These are phyloP conservation scores for Porcisia deanei DNA, from an alignment of 208 protist species.

Conservation along the genomic window DNA sequence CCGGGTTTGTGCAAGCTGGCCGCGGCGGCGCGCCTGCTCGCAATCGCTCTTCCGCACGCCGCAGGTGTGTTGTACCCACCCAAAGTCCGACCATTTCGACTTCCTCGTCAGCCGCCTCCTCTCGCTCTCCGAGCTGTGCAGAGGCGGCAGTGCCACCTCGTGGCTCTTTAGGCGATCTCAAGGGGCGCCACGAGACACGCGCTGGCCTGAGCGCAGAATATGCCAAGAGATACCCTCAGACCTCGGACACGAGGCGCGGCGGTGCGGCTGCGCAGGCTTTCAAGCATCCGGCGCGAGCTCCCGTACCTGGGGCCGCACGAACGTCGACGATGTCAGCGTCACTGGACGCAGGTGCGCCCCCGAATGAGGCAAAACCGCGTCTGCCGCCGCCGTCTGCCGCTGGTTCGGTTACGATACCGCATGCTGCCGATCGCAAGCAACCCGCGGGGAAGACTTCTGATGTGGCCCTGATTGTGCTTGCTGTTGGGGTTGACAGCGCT, in stretches of 20 bases:
- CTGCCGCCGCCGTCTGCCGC: neutral
- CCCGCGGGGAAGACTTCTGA: neutral
- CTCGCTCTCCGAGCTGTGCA: neutral
- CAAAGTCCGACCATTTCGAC: neutral
- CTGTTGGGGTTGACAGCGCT: conserved; percentile 2
- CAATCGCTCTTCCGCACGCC: conserved; percentile 11
- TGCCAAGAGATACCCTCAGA: neutral
- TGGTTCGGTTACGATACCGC: neutral
- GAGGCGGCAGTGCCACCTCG: neutral
- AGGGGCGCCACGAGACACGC: neutral
- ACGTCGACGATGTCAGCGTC: neutral
- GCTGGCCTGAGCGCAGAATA: neutral
- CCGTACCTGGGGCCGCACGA: neutral
- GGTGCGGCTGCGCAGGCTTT: too few species aligned
- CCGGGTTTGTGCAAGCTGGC: conserved; percentile 27
- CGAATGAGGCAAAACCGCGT: neutral
- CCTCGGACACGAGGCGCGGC: neutral
- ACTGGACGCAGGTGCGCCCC: neutral
- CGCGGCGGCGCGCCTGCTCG: conserved; percentile 4
- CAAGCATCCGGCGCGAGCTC: neutral
- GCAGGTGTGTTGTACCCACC: neutral
- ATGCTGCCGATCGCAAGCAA: neutral
- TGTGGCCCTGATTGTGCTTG: neutral
- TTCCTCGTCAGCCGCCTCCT: conserved; percentile 3
- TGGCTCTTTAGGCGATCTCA: neutral